Evolutionary conservation across 2,329 filamentous ascomycete species (phyloP), one percentile per base, ranked within the genome.

Genomic region (Aspergillus neotritici): DNA sequence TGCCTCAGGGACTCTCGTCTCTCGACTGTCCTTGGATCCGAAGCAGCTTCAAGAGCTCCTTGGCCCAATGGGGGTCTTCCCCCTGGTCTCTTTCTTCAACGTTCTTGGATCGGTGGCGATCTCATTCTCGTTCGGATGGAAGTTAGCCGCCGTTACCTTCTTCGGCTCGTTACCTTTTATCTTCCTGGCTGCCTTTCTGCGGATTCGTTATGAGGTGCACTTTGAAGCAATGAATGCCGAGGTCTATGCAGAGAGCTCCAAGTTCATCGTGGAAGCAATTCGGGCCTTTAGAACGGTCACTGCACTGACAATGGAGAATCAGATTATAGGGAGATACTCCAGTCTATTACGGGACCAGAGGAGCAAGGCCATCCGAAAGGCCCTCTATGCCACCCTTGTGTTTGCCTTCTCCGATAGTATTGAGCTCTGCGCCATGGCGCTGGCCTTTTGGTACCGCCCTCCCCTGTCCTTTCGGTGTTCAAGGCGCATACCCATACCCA

Each of bases 111-210:
- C 78, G 6, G 65, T 87, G 11, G 69, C 75, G 34, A 83, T 90
- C 40, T 75, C 83, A 1, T 88, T 87, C 54, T 70, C 75, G 4
- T 87, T 84, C 58, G 83, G 83, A 1, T 90, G 86, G 86, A 90
- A 88, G 60, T 71, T 91, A 7, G 79, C 82, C 0, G 66, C 88
- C 0, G 81, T 90, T 0, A 75, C 78, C 0, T 68, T 81, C 7
- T 84, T 80, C 52, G 78, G 84, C 2, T 68, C 71, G 0, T 60
- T 78, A 41, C 77, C 77, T 1, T 61, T 74, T 6, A 70, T 78
- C 3, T 63, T 79, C 6, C 51, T 62, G 4, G 71, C 74, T 9
- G 72, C 71, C 3, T 79, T 71, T 47, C 62, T 73, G 49, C 69
- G 77, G 10, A 64, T 80, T 34, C 70, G 82, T 45, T 86, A 87